Evolutionary conservation across 2,329 filamentous ascomycete species (phyloP).

Genomic region (Sarocladium brachiariae): DNA sequence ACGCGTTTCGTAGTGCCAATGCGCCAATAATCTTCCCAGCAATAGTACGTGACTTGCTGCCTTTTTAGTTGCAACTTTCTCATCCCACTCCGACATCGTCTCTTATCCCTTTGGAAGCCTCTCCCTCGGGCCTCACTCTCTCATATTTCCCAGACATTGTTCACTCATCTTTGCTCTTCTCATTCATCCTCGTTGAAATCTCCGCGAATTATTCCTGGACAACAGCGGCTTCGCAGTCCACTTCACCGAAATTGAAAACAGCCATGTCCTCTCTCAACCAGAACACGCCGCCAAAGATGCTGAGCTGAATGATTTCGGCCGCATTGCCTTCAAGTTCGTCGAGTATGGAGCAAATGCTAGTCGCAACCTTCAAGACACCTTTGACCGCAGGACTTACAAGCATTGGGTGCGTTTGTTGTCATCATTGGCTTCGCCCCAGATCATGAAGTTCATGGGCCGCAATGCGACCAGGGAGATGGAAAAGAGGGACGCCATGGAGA

Average conservation of each 20-base stretch:
- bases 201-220: no score
- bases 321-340: conserved; percentile 24
- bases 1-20: neutral
- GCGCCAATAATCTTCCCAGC: conserved; percentile 6
- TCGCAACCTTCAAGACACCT: conserved; percentile 42
- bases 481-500: conserved; percentile 47
- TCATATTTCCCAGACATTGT: neutral
- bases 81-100: neutral
- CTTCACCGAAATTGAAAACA: no score
- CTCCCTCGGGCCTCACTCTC: neutral
- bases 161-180: neutral
- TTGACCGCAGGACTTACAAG: conserved; percentile 43
- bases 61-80: conserved; percentile 8
- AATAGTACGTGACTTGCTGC: neutral
- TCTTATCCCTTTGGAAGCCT: neutral
- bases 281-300: conserved; percentile 17
- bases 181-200: neutral
- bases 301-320: conserved; percentile 27
- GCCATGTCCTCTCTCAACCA: conserved; percentile 14
- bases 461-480: conserved; percentile 59
- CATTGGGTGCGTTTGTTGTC: conserved; percentile 62
- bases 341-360: conserved; percentile 31
- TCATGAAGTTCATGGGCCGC: conserved; percentile 60
- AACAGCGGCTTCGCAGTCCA: no score
- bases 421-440: conserved; percentile 70